Base-by-base conservation (phyloP, 1,284 basidiomycete genomes). In the Ganoderma resinaceum region DNA sequence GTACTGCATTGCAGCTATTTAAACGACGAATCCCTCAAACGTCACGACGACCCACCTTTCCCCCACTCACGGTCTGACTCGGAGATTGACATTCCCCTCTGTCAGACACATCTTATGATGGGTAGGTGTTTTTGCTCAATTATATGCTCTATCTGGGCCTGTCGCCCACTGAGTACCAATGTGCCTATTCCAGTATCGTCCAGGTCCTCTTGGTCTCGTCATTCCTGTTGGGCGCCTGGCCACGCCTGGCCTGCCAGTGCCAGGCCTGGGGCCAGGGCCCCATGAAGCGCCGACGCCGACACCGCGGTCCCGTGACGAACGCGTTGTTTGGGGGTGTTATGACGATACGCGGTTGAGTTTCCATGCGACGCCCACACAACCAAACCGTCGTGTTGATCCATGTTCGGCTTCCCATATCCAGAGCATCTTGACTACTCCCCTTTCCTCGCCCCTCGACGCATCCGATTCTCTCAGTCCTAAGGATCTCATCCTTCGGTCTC, bases 361-460 rank as follows among this genome's bases (percentile, higher is more conserved):
- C 23, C 62, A 62, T 20, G 63, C 61, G 61, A 61, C 74, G 73
- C 76, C 76, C 76, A 76, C 72, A 73, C 55, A 63, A 33, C 67
- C 75, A 76, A 77, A 75, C 62, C 64, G 57, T 63, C 61, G 72
- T 75, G 77, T 78, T 75, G 73, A 72, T 73, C 62, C 72, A 73
- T 74, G 76, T 77, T 77, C 66, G 70, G 74, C 60, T 74, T 72
- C n/a, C 42, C 38, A 58, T 60, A 53, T 42, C 35, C 63, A 38
- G 59, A 52, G 33, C 62, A 49, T 46, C 58, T 40, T 61, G 53
- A 43, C 31, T 60, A 40, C 43, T 52, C 65, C 62, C 65, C 70
- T 74, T 72, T 72, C 70, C 62, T 73, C 69, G 72, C 72, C 71
- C 70, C 69, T 73, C 76, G 69, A 72, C 74, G 68, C 69, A 61